phyloP scores from a whole-genome alignment of 2,329 filamentous ascomycete genomes.

The Rutstroemia sp. region DNA sequence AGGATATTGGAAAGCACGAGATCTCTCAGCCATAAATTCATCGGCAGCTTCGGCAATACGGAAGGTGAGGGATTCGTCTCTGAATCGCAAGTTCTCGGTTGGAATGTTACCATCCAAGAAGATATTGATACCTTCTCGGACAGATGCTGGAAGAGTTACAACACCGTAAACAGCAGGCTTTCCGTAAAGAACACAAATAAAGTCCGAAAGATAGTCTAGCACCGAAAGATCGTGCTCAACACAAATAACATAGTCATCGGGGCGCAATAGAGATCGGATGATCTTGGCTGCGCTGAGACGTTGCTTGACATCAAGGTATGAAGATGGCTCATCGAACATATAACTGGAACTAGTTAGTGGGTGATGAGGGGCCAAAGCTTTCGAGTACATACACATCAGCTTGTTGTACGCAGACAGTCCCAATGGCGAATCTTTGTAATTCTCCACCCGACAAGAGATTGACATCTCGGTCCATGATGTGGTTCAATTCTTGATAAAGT shows the following conservation, averaged over 20 bases:
- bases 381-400: constrained; percentile 65
- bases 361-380: background rate
- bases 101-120: constrained; percentile 98
- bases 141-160: constrained; percentile 88
- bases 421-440: constrained; percentile 95
- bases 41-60: constrained; percentile 84
- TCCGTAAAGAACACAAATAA: constrained; percentile 95
- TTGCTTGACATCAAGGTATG: constrained; percentile 98
- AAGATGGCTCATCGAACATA: constrained; percentile 99
- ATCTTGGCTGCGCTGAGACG: constrained; percentile 86
- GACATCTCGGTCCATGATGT: constrained; percentile 89
- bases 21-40: constrained; percentile 79
- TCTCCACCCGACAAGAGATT: constrained; percentile 91
- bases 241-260: constrained; percentile 94
- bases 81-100: constrained; percentile 96
- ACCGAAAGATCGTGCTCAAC: constrained; percentile 99
- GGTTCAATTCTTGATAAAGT: constrained; percentile 64
- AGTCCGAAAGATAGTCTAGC: constrained; percentile 96
- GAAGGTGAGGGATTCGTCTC: constrained; percentile 94
- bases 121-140: constrained; percentile 98
- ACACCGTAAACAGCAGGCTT: constrained; percentile 95
- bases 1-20: constrained; percentile 80
- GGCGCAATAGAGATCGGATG: constrained; percentile 81
- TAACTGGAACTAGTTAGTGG: constrained; percentile 43
- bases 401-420: constrained; percentile 88